Evolutionary conservation across 2,329 filamentous ascomycete species (phyloP).

Genomic region (Talaromyces sp.): DNA sequence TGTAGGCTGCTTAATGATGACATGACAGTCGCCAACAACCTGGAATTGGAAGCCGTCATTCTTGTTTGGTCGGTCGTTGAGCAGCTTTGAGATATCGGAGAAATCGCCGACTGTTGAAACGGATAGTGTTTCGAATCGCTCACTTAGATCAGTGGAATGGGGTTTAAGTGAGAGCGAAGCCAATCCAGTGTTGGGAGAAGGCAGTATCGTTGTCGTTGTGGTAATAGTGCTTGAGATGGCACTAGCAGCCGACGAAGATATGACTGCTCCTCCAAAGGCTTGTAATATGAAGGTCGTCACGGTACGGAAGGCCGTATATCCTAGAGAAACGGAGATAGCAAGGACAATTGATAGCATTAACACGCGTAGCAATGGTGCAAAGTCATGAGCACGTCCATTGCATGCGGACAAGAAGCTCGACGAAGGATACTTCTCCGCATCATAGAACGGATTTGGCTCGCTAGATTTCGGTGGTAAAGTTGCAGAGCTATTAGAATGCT

Average conservation of each 20-base stretch:
- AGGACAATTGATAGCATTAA: constrained; percentile 28
- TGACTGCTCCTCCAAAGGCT: constrained; percentile 24
- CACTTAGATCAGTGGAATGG: constrained; percentile 17
- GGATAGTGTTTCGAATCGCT: constrained; percentile 19
- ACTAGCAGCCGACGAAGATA: constrained; percentile 21
- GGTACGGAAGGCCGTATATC: constrained; percentile 29
- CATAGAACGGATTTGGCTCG: constrained; percentile 20
- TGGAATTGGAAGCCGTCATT: constrained; percentile 50
- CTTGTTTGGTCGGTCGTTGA: constrained; percentile 25
- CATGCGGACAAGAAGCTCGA: constrained; percentile 26
- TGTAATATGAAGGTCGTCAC: constrained; percentile 27
- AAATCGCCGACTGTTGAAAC: constrained; percentile 27
- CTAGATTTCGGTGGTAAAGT: constrained; percentile 12
- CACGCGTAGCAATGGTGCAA: constrained; percentile 29
- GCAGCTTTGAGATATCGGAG: constrained; percentile 25
- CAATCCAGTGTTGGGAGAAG: constrained; percentile 22
- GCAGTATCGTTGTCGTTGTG: constrained; percentile 23
- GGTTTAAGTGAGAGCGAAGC: constrained; percentile 28
- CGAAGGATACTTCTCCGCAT: constrained; percentile 27
- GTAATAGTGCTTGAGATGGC: constrained; percentile 19
- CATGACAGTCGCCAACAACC: constrained; percentile 52
- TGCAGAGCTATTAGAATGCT: constrained; percentile 22
- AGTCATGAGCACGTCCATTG: constrained; percentile 22
- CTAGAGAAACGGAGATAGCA: constrained; percentile 29
- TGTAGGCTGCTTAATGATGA: constrained; percentile 50